Evolutionary conservation across 306 rosid genomes (phyloP).

Genomic region (Cicer chorassanicum): DNA sequence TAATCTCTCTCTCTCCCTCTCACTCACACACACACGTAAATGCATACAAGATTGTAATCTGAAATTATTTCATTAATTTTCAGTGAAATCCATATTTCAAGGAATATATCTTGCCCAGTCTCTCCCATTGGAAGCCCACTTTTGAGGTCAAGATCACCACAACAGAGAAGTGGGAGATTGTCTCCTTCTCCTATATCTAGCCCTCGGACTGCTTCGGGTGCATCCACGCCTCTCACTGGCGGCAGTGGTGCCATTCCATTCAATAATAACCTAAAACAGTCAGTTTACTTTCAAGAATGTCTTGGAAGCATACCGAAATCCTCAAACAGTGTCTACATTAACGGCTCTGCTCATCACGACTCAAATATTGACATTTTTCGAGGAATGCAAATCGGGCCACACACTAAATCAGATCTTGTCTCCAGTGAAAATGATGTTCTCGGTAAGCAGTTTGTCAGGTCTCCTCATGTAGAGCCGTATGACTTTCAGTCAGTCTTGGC

Average conservation of each 20-base stretch:
- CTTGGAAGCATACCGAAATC: constrained; percentile 72
- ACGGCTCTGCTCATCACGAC: constrained; percentile 65
- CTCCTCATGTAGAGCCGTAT: constrained; percentile 56
- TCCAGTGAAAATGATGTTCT: constrained; percentile 66
- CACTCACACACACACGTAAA: not conserved
- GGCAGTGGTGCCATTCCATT: constrained; percentile 82
- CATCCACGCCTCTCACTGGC: constrained; percentile 88
- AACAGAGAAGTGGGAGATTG: constrained; percentile 81
- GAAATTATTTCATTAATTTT: constrained; percentile 50
- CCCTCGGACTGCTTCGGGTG: constrained; percentile 91
- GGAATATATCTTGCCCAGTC: constrained; percentile 95
- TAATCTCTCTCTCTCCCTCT: constrained; percentile 47
- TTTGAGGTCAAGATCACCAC: constrained; percentile 90
- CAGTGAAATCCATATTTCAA: constrained; percentile 83
- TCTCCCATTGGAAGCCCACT: constrained; percentile 99
- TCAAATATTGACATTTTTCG: constrained; percentile 74
- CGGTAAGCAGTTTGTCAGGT: constrained; percentile 62
- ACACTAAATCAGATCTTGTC: constrained; percentile 64
- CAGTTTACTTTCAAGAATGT: constrained; percentile 76
- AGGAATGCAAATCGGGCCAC: constrained; percentile 78
- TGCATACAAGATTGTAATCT: constrained; percentile 36
- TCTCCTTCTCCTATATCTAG: constrained; percentile 98
- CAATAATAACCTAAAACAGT: constrained; percentile 60
- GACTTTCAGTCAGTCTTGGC: constrained; percentile 92
- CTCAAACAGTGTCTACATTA: constrained; percentile 57